phyloP scores from a whole-genome alignment of 2,329 filamentous ascomycete genomes.

The Ascochyta lentis region DNA sequence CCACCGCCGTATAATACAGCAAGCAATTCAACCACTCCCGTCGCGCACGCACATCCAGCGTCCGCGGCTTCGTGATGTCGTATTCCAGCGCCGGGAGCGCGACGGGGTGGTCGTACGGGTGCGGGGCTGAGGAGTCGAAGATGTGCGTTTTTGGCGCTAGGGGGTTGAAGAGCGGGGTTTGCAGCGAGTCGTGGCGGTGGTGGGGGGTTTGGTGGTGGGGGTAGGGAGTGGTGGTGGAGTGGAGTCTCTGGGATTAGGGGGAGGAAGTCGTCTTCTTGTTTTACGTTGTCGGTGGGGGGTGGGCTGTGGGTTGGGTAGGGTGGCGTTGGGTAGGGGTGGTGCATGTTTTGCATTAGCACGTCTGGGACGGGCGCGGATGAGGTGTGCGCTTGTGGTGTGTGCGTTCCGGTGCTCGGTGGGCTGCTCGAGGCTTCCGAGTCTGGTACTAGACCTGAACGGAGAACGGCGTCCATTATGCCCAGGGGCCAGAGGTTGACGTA shows the following conservation, averaged over 20 bases:
- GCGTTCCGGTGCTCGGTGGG: constrained; percentile 1
- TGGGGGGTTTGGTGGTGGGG: background rate
- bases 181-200: background rate
- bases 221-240: background rate
- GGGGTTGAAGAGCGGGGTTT: background rate
- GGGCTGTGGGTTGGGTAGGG: background rate
- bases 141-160: constrained; percentile 19
- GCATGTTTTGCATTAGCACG: constrained; percentile 7
- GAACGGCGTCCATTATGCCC: constrained; percentile 35
- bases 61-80: constrained; percentile 16
- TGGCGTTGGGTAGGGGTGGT: background rate
- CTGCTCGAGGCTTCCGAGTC: constrained; percentile 22
- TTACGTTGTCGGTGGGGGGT: background rate
- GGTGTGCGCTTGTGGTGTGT: background rate
- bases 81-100: constrained; percentile 12
- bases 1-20: constrained; percentile 31
- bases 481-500: constrained; percentile 38
- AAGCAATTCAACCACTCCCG: constrained; percentile 38
- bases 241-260: background rate
- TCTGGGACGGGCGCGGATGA: constrained; percentile 5
- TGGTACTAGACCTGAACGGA: constrained; percentile 35
- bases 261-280: background rate
- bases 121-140: constrained; percentile 28
- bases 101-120: constrained; percentile 28
- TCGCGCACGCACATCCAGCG: constrained; percentile 30